Base-by-base conservation (phyloP, 1,139 yeast species). In the Chernovozyma sophiae-reginae region DNA sequence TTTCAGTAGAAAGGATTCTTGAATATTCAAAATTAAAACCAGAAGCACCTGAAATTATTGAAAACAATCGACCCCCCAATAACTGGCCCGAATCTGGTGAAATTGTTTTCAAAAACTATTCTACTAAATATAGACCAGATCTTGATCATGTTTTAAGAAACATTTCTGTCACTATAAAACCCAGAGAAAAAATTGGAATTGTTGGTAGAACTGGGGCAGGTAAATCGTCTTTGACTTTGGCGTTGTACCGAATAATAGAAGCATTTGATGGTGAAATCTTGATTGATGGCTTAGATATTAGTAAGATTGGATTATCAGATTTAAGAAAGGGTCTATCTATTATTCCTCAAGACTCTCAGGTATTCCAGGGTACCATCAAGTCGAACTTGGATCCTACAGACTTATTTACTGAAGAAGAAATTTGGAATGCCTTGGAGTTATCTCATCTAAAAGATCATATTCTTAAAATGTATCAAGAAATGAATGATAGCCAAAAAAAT, bases 171-270 rank as follows among this genome's bases (percentile, higher is more conserved):
- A 66, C 73, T 18, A 77, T 92, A 51, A 74, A 81, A 42, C 79
- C 94, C 2, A 72, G 74, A 43, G 97, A 92, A 58, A 92, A 92
- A 58, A 72, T 92, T 49, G 98, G 98, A 46, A 87, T 92, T 62
- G 97, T 90, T 41, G 95, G 95, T 34, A 75, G 97, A 55, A 90
- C 98, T 0, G 98, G 98, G 46, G 97, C 97, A 3, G 98, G 98
- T 41, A 92, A 92, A 60, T 85, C 96, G 0, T 86, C 96, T 1
- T 72, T 92, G 52, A 89, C 97, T 0, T 65, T 92, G 47, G 95
- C 97, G 0, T 65, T 92, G 33, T 90, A 90, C 71, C 72, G 98
- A 55, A 81, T 92, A 34, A 87, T 92, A 52, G 97, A 92, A 59
- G 82, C 92, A 4, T 68, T 73, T 18, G 64, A 56, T 2, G 98